These are phyloP conservation scores for Aristolochia fimbriata DNA, from an alignment of 164 flowering plant genomes.

Conservation along the genomic window DNA sequence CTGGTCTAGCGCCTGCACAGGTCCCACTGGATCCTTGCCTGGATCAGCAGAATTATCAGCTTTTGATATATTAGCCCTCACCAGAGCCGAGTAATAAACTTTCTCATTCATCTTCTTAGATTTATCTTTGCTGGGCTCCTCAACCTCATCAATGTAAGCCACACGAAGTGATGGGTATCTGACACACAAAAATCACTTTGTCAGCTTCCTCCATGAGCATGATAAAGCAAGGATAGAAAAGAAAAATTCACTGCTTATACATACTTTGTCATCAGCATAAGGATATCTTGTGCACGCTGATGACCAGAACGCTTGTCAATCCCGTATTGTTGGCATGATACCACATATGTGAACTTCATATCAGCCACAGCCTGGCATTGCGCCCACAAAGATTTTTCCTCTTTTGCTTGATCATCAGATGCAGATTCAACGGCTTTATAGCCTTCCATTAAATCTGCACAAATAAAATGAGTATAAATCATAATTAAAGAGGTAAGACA, in stretches of 20 bases:
- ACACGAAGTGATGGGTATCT: conserved; percentile 96
- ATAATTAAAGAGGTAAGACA: neutral
- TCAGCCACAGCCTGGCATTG: conserved; percentile 77
- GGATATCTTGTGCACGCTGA: conserved; percentile 52
- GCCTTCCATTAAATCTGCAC: conserved; percentile 57
- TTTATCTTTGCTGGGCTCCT: conserved; percentile 58
- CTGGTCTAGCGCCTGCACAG: conserved; percentile 81
- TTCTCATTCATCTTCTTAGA: conserved; percentile 54
- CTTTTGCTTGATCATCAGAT: conserved; percentile 47
- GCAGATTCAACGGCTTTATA: conserved; percentile 63
- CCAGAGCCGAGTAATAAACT: conserved; percentile 74
- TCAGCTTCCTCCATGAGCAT: neutral
- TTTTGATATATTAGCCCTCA: conserved; percentile 74
- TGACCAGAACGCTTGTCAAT: conserved; percentile 65
- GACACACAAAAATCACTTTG: conserved; percentile 6
- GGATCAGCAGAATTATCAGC: conserved; percentile 42
- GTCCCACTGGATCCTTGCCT: conserved; percentile 13
- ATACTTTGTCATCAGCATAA: conserved; percentile 57
- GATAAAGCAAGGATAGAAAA: neutral
- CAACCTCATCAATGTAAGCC: conserved; percentile 95
- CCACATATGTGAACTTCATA: conserved; percentile 75
- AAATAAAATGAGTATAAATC: neutral
- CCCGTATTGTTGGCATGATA: conserved; percentile 70
- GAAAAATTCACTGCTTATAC: neutral
- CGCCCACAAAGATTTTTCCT: conserved; percentile 49